Evolutionary conservation across 805 yeast species (phyloP), one percentile per base, ranked within the genome.

Genomic region (Candida odintsovae): DNA sequence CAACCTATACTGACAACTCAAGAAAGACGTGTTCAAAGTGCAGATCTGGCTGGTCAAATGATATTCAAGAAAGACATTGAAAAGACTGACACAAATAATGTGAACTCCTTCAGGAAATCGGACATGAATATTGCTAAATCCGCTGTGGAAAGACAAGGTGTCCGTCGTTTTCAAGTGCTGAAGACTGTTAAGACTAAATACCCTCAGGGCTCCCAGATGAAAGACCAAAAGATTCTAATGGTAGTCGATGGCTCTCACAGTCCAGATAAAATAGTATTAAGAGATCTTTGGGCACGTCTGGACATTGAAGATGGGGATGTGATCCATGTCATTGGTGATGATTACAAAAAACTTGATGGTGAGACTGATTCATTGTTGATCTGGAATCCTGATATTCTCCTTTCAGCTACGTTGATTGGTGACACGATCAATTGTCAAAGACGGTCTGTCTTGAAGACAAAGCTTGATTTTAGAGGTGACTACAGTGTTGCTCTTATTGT

Each of bases 401-500:
- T 92, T 0, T 78, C 97, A 0, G 90, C 96, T 2, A 94, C 98
- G 0, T 68, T 83, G 4, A 77, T 90, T 1, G 83, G 97, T 1
- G 85, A 85, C 38, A 83, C 92, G 2, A 67, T 88, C 26, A 72
- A 69, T 18, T 94, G 99, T 59, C 70, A 79, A 26, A 69, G 99
- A 46, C 77, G 82, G 48, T 78, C 92, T 0, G 81, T 87, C 0
- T 63, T 92, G 4, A 68, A 70, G 28, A 70, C 75, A 25, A 68
- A 82, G 40, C 69, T 86, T 36, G 70, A 73, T 20, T 76, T 79
- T 39, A 83, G 86, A 0, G 87, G 88, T 1, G 86, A 72, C n/a
- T 66, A 77, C 11, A 72, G 80, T 2, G 61, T 80, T n/a, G 82
- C 86, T 0, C 65, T 90, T 51, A 69, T 89, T 6, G 74, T 84